These are phyloP conservation scores for Dothiorella sarmentorum DNA, from an alignment of 2,329 filamentous ascomycete species.

Conservation along the genomic window DNA sequence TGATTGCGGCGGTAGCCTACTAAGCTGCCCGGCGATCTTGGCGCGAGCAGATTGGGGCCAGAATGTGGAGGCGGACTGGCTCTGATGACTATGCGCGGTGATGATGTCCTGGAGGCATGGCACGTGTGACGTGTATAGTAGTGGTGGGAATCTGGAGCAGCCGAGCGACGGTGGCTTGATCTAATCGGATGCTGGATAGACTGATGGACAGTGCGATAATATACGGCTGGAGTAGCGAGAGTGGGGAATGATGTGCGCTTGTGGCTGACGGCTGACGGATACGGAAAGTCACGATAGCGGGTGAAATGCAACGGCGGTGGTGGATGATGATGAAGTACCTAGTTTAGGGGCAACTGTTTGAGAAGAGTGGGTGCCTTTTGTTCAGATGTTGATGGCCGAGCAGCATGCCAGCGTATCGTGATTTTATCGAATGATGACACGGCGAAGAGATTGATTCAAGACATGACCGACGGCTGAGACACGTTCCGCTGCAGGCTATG, in stretches of 20 bases:
- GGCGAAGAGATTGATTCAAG: constrained; percentile 6
- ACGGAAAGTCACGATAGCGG: constrained; percentile 17
- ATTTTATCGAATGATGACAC: background rate
- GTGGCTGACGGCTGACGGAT: constrained; percentile 3
- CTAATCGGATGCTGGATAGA: constrained; percentile 10
- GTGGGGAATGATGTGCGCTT: constrained; percentile 10
- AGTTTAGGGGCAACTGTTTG: background rate
- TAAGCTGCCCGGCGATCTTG: constrained; percentile 2
- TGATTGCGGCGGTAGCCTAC: too few species aligned
- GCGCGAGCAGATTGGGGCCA: constrained; percentile 1
- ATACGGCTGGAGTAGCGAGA: constrained; percentile 14
- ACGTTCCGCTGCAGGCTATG: constrained; percentile 14
- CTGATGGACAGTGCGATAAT: constrained; percentile 14
- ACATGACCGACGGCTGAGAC: constrained; percentile 14
- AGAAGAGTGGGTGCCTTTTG: background rate
- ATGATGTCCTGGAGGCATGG: constrained; percentile 2
- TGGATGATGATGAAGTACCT: background rate
- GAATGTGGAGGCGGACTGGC: background rate
- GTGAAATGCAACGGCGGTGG: background rate
- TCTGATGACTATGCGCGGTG: background rate
- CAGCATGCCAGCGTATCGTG: background rate
- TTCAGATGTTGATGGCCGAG: constrained; percentile 2
- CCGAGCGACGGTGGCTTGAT: constrained; percentile 12
- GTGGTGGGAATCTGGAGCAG: constrained; percentile 5
- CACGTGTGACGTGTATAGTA: constrained; percentile 14